Evolutionary conservation across 1,284 basidiomycete genomes (phyloP).

Genomic region (Acaromyces ingoldii): DNA sequence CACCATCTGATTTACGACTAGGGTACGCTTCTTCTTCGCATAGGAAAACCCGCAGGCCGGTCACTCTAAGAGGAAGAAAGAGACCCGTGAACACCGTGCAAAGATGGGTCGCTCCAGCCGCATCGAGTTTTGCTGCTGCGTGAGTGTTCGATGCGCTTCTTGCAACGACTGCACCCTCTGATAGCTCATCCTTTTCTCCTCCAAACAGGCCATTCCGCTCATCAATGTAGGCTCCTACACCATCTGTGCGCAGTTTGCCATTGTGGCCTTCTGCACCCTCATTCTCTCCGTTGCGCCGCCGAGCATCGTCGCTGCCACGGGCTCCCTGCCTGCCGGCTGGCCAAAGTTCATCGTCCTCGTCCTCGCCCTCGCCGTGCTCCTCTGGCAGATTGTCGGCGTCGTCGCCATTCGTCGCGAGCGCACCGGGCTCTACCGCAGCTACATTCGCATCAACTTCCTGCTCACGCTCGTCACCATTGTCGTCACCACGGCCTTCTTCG

Average conservation of each 20-base stretch:
- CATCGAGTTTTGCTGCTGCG: constrained; percentile 47
- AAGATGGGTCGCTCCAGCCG: no score
- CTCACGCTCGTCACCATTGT: constrained; percentile 32
- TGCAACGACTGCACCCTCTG: neutral
- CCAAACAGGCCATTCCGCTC: constrained; percentile 30
- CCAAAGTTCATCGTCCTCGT: constrained; percentile 39
- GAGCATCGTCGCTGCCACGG: constrained; percentile 39
- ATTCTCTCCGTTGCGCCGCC: constrained; percentile 42
- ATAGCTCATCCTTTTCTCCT: neutral
- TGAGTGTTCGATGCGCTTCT: neutral
- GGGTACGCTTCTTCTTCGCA: no score
- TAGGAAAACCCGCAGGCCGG: no score
- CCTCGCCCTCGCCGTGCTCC: constrained; percentile 33
- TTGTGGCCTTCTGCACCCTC: constrained; percentile 36
- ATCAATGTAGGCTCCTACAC: constrained; percentile 48
- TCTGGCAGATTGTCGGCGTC: constrained; percentile 45
- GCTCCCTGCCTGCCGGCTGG: constrained; percentile 33
- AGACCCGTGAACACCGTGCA: no score
- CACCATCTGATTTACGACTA: no score
- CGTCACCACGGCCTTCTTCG: constrained; percentile 37
- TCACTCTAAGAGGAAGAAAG: no score
- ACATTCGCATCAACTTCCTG: constrained; percentile 43
- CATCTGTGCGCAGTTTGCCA: constrained; percentile 34
- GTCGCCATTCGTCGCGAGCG: constrained; percentile 29
- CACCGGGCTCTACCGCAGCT: constrained; percentile 36